Base-by-base conservation (phyloP, 305 asterid genomes). In the Lippia alba region DNA sequence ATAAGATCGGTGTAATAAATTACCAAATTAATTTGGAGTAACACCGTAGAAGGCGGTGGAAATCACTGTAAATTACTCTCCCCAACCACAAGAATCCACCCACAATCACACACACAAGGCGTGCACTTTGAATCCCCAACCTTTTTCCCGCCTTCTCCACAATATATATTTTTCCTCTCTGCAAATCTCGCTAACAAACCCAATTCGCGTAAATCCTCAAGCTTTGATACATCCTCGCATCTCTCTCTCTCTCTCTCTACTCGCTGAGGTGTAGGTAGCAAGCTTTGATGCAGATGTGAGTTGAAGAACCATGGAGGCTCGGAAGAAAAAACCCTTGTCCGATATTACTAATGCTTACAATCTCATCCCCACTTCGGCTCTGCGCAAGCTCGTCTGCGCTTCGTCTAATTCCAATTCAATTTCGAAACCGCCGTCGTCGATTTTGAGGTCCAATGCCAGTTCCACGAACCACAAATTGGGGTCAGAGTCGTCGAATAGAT, bases 321-420 rank as follows among this genome's bases (percentile, higher is more conserved):
- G 67, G 33, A 74, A 66, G 74, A 72, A 82, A 54, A 77, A 80
- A 48, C 87, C 92, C 78, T 84, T 91, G 9, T 67, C 88, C 0
- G 91, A 91, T 69, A 69, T 89, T 74, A 70, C 85, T 33, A 81
- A 89, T 50, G 44, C 48, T 9, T 74, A 75, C 76, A 76, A 80
- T 67, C 81, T 89, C 40, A 81, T 81, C 18, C 92, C 94, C n/a
- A 80, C 82, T 63, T 65, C 84, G 45, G 66, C 80, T 50, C 87
- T 88, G 72, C 88, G 86, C 73, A 79, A 87, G 73, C 88, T 87
- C 58, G 83, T 84, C 44, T 82, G 71, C 58, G 57, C 82, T 19
- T 14, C 83, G 56, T 69, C 83, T 19, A 14, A 66, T 67, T 56
- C 84, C 76, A 73, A 44, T 58, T 58, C 62, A 17, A 4, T 51